These are phyloP conservation scores for Phyllosticta citrichinensis DNA, from an alignment of 2,329 filamentous ascomycete genomes.

Conservation along the genomic window DNA sequence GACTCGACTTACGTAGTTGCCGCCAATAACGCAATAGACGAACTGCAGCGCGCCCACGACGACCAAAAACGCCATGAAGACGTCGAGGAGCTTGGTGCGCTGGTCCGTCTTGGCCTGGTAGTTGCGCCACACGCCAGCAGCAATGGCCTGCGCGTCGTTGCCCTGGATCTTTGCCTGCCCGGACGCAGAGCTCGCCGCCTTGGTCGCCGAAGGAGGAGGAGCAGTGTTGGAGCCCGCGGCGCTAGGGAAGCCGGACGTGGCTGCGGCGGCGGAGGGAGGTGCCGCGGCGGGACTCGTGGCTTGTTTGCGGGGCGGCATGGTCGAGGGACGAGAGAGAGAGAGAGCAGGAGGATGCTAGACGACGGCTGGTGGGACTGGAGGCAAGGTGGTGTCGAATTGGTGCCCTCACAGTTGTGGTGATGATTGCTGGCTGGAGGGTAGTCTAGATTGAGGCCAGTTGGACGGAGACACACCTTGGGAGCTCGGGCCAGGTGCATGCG, in stretches of 20 bases:
- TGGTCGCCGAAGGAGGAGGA: conserved; percentile 6
- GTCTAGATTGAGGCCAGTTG: conserved; percentile 7
- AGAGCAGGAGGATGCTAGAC: background rate
- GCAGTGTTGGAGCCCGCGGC: conserved; percentile 7
- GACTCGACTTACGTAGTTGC: conserved; percentile 71
- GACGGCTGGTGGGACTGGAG: conserved; percentile 13
- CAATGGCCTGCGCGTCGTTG: conserved; percentile 46
- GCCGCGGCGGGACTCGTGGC: conserved; percentile 7
- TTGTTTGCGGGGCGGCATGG: conserved; percentile 11
- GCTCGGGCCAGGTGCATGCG: conserved; percentile 4
- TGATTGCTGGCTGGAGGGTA: background rate
- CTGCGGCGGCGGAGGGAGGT: conserved; percentile 11
- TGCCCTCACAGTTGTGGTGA: background rate
- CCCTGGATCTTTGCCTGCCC: conserved; percentile 22
- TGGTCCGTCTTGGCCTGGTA: conserved; percentile 78
- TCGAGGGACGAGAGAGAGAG: background rate
- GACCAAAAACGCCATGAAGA: conserved; percentile 81
- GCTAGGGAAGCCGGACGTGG: conserved; percentile 16
- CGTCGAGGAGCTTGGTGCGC: conserved; percentile 83
- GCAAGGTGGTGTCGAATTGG: no score
- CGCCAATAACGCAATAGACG: conserved; percentile 78
- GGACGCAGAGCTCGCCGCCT: background rate
- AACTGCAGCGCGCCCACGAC: conserved; percentile 86
- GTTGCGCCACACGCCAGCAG: conserved; percentile 60
- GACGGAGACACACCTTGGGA: background rate